phyloP scores from a whole-genome alignment of 202 grass and related monocot genomes.

The Elaeis oleifera region DNA sequence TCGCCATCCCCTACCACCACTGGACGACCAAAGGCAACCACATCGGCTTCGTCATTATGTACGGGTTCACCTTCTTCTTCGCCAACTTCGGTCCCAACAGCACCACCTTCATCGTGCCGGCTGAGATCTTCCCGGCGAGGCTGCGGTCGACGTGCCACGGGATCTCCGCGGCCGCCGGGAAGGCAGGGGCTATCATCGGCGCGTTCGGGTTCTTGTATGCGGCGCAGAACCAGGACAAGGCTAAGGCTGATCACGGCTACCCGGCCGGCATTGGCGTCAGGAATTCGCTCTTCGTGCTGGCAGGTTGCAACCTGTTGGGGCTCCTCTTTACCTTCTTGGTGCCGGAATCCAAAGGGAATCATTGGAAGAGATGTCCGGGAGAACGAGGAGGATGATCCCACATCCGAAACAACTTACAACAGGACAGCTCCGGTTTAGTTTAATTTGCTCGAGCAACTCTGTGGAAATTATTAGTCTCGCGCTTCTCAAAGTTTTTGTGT shows the following conservation, averaged over 20 bases:
- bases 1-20: slow-evolving; percentile 51
- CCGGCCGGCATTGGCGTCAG: slow-evolving; percentile 32
- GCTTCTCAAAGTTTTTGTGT: too few species aligned
- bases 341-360: slow-evolving; percentile 54
- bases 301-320: slow-evolving; percentile 22
- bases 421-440: too few species aligned
- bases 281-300: slow-evolving; percentile 41
- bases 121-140: slow-evolving; percentile 60
- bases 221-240: slow-evolving; percentile 24
- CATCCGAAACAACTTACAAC: too few species aligned
- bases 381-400: slow-evolving; percentile 5
- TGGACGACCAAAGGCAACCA: slow-evolving; percentile 41
- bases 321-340: slow-evolving; percentile 38
- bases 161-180: slow-evolving; percentile 41
- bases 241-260: slow-evolving; percentile 34
- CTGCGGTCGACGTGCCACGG: slow-evolving; percentile 67
- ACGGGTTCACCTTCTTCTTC: slow-evolving; percentile 9
- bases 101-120: slow-evolving; percentile 54
- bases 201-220: slow-evolving; percentile 56
- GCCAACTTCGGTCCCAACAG: slow-evolving; percentile 24
- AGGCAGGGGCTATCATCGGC: slow-evolving; percentile 48
- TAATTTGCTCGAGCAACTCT: too few species aligned
- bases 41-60: slow-evolving; percentile 36
- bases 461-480: too few species aligned
- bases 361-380: slow-evolving; percentile 61